Evolutionary conservation across 2,329 filamentous ascomycete genomes (phyloP), one percentile per base, ranked within the genome.

Genomic region (Tricladium varicosporioides): DNA sequence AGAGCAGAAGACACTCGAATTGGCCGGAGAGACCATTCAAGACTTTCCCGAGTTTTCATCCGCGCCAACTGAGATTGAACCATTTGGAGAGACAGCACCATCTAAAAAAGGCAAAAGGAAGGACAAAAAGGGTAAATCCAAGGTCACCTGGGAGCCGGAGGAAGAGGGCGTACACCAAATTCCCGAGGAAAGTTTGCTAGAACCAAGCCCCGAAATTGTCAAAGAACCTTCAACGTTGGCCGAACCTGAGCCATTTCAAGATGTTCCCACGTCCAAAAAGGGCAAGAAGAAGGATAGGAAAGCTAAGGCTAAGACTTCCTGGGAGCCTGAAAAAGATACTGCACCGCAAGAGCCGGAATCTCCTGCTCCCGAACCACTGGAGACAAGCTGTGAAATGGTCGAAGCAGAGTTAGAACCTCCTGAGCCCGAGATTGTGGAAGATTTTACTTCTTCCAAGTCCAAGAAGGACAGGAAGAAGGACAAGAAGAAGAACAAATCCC

Each of bases 71-170:
- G 50, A 53, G n/a, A 45, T 48, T 22, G n/a, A 13, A 9, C 45
- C 33, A 33, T 48, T 40, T 40, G 36, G n/a, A 40, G 36, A 40
- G 10, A n/a, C 36, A 11, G 11, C 43, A 10, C 43, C 43, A 46
- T 57, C 60, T 9, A 67, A 68, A 54, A 67, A 67, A 54, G 58
- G 58, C 43, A 67, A 69, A 53, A 73, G 72, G 57, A 72, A 73
- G 60, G 62, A 68, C 52, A 73, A 73, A 54, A 72, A 73, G 60
- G 63, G 68, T 47, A 73, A 66, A 42, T 59, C 56, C 7, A 53
- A 49, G 36, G 56, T 51, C 18, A 48, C 47, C 19, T 58, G 43
- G 46, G 63, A 63, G 5, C 51, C 47, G 1, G 60, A 61, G 47
- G 60, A 59, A 2, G 3, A 22, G 15, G n/a, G 14, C 5, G 16